Evolutionary conservation across 805 yeast genomes (phyloP).

Genomic region (Starmerella roubikii): DNA sequence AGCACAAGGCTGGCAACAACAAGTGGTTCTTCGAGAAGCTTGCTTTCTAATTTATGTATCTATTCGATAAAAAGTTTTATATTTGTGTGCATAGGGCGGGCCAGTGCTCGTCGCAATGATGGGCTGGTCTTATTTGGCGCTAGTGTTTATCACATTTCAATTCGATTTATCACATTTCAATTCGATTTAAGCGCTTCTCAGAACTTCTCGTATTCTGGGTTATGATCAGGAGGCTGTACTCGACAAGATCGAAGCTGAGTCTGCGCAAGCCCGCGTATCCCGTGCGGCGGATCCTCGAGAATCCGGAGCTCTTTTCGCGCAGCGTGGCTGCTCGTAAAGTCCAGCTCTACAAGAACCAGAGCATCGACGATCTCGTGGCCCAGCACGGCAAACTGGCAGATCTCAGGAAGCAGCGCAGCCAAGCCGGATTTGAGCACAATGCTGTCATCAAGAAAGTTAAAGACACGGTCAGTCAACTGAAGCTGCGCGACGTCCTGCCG

Average conservation of each 20-base stretch:
- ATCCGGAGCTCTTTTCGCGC: constrained; percentile 16
- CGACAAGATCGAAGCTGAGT: not conserved
- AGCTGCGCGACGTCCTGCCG: constrained; percentile 15
- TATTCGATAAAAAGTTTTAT: not conserved
- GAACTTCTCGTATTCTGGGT: too few relatives aligned
- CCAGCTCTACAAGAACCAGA: constrained; percentile 11
- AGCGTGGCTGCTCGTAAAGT: constrained; percentile 20
- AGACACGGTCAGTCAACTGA: constrained; percentile 5
- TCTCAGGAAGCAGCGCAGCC: constrained; percentile 10
- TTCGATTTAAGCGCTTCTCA: too few relatives aligned
- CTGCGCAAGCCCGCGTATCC: constrained; percentile 15
- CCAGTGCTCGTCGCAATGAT: too few relatives aligned
- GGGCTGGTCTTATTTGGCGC: too few relatives aligned
- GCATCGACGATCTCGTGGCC: constrained; percentile 19
- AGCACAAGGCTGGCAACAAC: constrained; percentile 98
- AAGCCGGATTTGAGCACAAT: constrained; percentile 18
- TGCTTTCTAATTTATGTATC: constrained; percentile 46
- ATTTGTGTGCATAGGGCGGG: too few relatives aligned
- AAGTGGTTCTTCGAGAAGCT: constrained; percentile 99
- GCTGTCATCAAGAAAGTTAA: constrained; percentile 12
- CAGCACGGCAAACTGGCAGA: constrained; percentile 18
- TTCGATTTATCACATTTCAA: too few relatives aligned
- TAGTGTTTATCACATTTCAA: too few relatives aligned
- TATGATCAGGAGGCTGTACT: not conserved
- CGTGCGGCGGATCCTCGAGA: constrained; percentile 14